These are phyloP conservation scores for Abrus pulchellus DNA, from an alignment of 306 rosid species.

Conservation along the genomic window DNA sequence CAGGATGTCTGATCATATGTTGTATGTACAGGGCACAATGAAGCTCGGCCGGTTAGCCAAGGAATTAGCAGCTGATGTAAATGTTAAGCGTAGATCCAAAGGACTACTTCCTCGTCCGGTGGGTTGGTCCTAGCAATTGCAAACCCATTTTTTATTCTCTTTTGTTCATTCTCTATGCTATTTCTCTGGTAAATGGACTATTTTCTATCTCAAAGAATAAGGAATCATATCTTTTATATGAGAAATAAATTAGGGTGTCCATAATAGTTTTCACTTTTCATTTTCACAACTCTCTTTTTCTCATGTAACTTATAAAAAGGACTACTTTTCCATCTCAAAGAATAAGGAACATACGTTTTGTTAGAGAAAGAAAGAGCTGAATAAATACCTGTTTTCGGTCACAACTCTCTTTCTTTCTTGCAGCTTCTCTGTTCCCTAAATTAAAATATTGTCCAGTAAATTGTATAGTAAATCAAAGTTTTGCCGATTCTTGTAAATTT, in stretches of 20 bases:
- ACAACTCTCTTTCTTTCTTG: constrained; percentile 8
- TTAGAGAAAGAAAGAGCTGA: background rate
- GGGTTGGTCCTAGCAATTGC: constrained; percentile 50
- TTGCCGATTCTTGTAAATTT: constrained; percentile 24
- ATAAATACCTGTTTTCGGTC: background rate
- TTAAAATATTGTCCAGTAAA: constrained; percentile 1
- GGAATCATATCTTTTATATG: background rate
- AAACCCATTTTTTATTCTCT: constrained; percentile 32
- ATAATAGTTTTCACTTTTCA: background rate
- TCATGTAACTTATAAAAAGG: constrained; percentile 18
- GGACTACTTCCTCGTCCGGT: constrained; percentile 95
- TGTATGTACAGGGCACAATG: constrained; percentile 79
- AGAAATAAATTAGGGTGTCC: constrained; percentile 8
- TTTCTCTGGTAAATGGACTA: constrained; percentile 8
- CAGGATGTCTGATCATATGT: constrained; percentile 42
- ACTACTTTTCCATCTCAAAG: constrained; percentile 12
- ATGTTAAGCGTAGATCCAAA: constrained; percentile 91
- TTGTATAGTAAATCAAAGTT: background rate
- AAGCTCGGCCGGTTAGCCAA: constrained; percentile 85
- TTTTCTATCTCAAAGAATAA: constrained; percentile 37
- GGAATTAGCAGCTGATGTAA: constrained; percentile 83
- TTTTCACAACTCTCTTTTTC: background rate
- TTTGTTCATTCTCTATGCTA: constrained; percentile 19
- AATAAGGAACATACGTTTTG: constrained; percentile 1
- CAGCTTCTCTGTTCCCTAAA: background rate